Evolutionary conservation across 2,329 filamentous ascomycete genomes (phyloP).

Genomic region (Zalaria sp.): DNA sequence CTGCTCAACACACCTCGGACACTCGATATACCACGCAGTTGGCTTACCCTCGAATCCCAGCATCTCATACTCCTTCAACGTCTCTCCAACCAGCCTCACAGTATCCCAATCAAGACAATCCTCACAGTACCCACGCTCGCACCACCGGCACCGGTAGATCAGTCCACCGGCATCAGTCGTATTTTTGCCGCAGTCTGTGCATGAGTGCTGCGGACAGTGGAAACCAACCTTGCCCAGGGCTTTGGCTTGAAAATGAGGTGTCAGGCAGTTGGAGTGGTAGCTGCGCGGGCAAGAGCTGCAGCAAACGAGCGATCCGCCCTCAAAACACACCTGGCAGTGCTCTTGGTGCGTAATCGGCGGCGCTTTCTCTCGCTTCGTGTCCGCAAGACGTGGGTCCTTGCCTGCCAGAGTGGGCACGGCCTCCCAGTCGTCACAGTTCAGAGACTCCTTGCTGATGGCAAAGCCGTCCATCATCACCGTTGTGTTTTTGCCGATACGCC

Average conservation of each 20-base stretch:
- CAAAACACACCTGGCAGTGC: slow-evolving; percentile 39
- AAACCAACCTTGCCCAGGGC: slow-evolving; percentile 28
- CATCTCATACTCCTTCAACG: slow-evolving; percentile 38
- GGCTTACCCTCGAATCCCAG: slow-evolving; percentile 27
- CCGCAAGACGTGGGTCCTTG: slow-evolving; percentile 38
- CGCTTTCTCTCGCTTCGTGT: slow-evolving; percentile 35
- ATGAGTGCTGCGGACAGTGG: slow-evolving; percentile 42
- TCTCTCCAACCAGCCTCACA: slow-evolving; percentile 36
- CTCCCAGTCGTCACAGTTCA: slow-evolving; percentile 40
- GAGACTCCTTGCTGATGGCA: slow-evolving; percentile 41
- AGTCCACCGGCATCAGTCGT: slow-evolving; percentile 34
- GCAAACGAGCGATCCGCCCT: slow-evolving; percentile 31
- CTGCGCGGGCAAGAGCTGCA: slow-evolving; percentile 40
- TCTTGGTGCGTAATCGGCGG: slow-evolving; percentile 33
- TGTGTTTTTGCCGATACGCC: slow-evolving; percentile 41
- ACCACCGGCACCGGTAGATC: slow-evolving; percentile 41
- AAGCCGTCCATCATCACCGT: slow-evolving; percentile 43
- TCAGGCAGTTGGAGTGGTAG: slow-evolving; percentile 39
- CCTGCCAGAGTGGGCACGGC: slow-evolving; percentile 43
- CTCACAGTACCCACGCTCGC: slow-evolving; percentile 42
- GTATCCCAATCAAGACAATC: slow-evolving; percentile 42
- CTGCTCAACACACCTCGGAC: slow-evolving; percentile 27
- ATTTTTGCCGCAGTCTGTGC: slow-evolving; percentile 37
- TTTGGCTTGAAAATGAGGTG: slow-evolving; percentile 24
- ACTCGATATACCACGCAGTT: slow-evolving; percentile 40